These are phyloP conservation scores for Calonectria fujianensis DNA, from an alignment of 2,329 filamentous ascomycete genomes.

Conservation along the genomic window DNA sequence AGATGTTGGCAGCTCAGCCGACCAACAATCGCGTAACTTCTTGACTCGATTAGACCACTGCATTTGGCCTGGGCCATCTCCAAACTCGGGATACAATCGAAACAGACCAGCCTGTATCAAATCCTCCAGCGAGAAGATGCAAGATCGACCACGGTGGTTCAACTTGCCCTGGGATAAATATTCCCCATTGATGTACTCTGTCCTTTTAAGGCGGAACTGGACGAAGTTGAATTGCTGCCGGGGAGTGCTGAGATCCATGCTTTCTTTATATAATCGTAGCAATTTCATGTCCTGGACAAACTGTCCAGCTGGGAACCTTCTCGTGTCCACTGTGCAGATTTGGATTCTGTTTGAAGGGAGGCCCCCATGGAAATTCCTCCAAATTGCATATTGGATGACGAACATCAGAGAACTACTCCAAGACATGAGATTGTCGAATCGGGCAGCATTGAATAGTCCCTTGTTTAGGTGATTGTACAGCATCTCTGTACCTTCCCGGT, in stretches of 20 bases:
- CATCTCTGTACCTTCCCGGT: background rate
- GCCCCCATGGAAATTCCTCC: background rate
- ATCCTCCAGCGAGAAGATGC: background rate
- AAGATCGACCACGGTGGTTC: constrained; percentile 10
- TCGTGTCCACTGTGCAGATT: constrained; percentile 24
- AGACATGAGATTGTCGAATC: constrained; percentile 21
- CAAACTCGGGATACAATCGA: constrained; percentile 13
- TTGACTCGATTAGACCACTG: constrained; percentile 23
- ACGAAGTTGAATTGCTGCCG: background rate
- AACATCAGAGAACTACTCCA: constrained; percentile 30
- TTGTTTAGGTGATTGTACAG: constrained; percentile 13
- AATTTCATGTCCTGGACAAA: constrained; percentile 23
- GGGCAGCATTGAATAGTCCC: background rate
- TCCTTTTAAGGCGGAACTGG: constrained; percentile 16
- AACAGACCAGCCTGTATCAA: constrained; percentile 1
- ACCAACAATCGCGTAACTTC: background rate
- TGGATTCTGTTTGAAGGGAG: background rate
- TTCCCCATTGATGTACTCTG: constrained; percentile 26
- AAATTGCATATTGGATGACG: constrained; percentile 27
- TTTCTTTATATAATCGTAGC: background rate
- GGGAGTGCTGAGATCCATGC: background rate
- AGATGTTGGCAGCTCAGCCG: background rate
- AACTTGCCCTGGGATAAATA: constrained; percentile 26
- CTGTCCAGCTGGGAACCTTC: constrained; percentile 20
- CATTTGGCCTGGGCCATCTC: background rate